Base-by-base conservation (phyloP, 1,284 basidiomycete species). In the Ganoderma leucocontextum region DNA sequence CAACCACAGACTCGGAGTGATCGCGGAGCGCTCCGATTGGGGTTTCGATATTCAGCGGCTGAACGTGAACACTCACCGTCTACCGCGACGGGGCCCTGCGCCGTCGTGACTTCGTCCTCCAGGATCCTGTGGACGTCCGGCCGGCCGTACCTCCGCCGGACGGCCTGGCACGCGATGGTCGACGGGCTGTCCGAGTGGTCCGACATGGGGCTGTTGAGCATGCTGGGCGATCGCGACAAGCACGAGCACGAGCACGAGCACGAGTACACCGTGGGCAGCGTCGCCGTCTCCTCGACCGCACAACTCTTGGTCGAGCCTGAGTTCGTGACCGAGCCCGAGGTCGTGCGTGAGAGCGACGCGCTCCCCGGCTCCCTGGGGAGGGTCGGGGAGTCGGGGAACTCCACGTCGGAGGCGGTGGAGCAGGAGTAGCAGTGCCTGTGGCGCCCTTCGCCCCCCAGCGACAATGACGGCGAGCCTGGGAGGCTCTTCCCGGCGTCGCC, bases 31-130 rank as follows among this genome's bases (percentile, higher is more conserved):
- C 55, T 38, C 55, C 55, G 55, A 58, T 7, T 47, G 12, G 44
- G 15, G 19, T 29, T 29, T 29, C 29, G 55, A n/a, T n/a, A 38
- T 22, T 12, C 33, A 13, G 29, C 29, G 12, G 22, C 29, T 17
- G 8, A 60, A 41, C 10, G 2, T 25, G 2, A 8, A 39, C 13
- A 74, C 72, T 53, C 60, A 73, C 75, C 72, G 65, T 76, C 75
- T 17, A 76, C 75, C 0, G 75, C 71, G 25, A 76, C 75, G 9
- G 72, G 47, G 52, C 73, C 75, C 25, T 60, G 41, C 49, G 73
- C 64, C n/a, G 68, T 67, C 17, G 68, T 64, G 60, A 76, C 55
- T 52, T 70, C 73, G 38, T 71, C 71, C 65, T 73, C 70, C 12
- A 76, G 65, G 58, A 76, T 67, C 57, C 17, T 60, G 59, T 58